A percentile compares a stretch with the other conserved stretches of the same genome.
Conservation (phyloP, 1,284 basidiomycete genomes). For the Puccinia novopanici region DNA sequence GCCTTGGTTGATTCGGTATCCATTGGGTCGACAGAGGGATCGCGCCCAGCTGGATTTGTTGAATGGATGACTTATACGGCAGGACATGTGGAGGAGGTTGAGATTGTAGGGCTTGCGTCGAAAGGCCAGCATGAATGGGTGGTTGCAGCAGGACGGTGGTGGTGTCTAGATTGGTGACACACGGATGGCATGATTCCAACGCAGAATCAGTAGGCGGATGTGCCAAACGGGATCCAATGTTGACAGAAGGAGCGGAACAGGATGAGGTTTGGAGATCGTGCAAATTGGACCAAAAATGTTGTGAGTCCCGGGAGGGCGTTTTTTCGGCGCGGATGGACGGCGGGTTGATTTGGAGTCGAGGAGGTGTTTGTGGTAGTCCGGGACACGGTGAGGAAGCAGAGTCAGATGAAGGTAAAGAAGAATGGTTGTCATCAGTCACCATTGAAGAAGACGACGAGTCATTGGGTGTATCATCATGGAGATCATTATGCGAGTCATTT, state of each 20-base stretch:
- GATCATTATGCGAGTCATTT: slow-evolving; percentile 7
- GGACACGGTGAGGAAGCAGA: slow-evolving; percentile 14
- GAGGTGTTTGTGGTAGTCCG: slow-evolving; percentile 15
- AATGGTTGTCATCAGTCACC: slow-evolving; percentile 34
- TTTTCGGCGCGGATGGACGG: slow-evolving; percentile 7
- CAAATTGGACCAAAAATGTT: slow-evolving; percentile 17
- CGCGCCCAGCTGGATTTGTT: slow-evolving; percentile 1
- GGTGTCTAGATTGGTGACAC: slow-evolving; percentile 3
- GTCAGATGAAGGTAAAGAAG: slow-evolving; percentile 33
- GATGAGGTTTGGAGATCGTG: background rate
- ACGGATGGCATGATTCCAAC: background rate
- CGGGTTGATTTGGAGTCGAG: background rate
- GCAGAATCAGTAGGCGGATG: background rate
- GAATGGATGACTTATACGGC: background rate
- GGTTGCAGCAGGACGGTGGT: slow-evolving; percentile 30
- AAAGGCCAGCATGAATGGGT: slow-evolving; percentile 10
- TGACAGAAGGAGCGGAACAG: background rate
- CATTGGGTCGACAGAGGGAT: slow-evolving; percentile 26
- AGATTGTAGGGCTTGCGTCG: background rate
- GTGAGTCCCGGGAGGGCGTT: background rate
- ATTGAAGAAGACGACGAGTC: slow-evolving; percentile 13
- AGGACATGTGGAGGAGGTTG: background rate
- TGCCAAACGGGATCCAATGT: background rate
- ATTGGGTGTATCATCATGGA: slow-evolving; percentile 13
- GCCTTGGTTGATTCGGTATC: background rate